These are phyloP conservation scores for Euphorbia peplus DNA, from an alignment of 345 rosid genomes.

Conservation along the genomic window DNA sequence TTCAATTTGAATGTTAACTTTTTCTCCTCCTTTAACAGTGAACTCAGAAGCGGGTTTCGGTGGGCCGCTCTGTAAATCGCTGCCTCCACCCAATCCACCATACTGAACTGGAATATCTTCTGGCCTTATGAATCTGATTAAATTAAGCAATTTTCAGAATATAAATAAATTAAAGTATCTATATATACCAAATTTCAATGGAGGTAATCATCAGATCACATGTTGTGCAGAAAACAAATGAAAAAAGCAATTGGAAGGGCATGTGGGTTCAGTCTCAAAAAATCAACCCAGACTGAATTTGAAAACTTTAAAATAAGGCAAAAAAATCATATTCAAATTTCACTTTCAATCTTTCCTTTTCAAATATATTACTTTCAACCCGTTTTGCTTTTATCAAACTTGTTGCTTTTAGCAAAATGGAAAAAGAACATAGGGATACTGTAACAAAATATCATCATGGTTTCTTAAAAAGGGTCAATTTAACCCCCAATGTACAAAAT, in stretches of 20 bases:
- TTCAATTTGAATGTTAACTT: constrained; percentile 94
- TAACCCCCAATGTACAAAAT: no score
- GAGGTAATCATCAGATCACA: neutral
- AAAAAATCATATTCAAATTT: no score
- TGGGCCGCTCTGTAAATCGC: constrained; percentile 57
- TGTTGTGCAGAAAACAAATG: neutral
- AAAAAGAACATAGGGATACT: no score
- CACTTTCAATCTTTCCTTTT: no score
- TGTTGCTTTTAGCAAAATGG: no score
- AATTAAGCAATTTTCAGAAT: neutral
- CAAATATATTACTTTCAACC: no score
- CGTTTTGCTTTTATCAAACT: no score
- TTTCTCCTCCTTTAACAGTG: constrained; percentile 88
- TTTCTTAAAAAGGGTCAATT: no score
- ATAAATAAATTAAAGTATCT: neutral
- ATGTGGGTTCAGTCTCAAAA: neutral
- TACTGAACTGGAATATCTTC: constrained; percentile 91
- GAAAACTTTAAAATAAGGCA: no score
- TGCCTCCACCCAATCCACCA: constrained; percentile 77
- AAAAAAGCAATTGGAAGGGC: neutral
- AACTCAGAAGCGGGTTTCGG: constrained; percentile 91
- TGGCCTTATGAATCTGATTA: constrained; percentile 71
- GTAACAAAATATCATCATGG: no score
- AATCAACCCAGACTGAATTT: neutral
- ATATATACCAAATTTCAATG: neutral